Conservation (phyloP, 1,284 basidiomycete species). For the Takashimella koratensis region DNA sequence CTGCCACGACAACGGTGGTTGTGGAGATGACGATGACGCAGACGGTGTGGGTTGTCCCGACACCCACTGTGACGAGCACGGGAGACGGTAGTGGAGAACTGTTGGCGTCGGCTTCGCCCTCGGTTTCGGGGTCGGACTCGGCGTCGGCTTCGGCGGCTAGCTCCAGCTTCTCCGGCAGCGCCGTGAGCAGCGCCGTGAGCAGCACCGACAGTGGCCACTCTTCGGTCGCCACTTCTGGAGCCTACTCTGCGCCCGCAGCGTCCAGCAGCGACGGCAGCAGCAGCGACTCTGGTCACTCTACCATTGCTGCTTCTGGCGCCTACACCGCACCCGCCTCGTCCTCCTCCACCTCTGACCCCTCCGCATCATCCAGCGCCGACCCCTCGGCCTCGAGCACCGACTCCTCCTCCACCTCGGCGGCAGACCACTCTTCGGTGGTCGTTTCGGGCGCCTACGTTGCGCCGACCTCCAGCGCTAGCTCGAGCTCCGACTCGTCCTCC, state of each 20-base stretch:
- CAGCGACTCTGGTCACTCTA: background rate
- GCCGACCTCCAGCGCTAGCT: background rate
- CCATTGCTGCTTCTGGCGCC: background rate
- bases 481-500: background rate
- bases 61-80: slow-evolving; percentile 2
- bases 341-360: background rate
- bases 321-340: too few relatives aligned
- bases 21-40: slow-evolving; percentile 40
- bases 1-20: slow-evolving; percentile 43
- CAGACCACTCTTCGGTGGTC: too few relatives aligned
- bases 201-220: background rate
- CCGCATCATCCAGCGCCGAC: too few relatives aligned
- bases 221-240: background rate
- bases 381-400: too few relatives aligned
- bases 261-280: slow-evolving; percentile 1
- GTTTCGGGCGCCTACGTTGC: background rate
- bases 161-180: slow-evolving; percentile 9
- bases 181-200: slow-evolving; percentile 3
- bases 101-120: background rate
- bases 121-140: background rate
- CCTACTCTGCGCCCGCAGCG: slow-evolving; percentile 19
- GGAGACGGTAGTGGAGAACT: background rate
- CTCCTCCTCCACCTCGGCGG: too few relatives aligned
- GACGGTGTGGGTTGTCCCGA: slow-evolving; percentile 42
- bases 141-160: slow-evolving; percentile 6